Conservation (phyloP, 495 filamentous ascomycete species). For the Talaromyces thailandensis region DNA sequence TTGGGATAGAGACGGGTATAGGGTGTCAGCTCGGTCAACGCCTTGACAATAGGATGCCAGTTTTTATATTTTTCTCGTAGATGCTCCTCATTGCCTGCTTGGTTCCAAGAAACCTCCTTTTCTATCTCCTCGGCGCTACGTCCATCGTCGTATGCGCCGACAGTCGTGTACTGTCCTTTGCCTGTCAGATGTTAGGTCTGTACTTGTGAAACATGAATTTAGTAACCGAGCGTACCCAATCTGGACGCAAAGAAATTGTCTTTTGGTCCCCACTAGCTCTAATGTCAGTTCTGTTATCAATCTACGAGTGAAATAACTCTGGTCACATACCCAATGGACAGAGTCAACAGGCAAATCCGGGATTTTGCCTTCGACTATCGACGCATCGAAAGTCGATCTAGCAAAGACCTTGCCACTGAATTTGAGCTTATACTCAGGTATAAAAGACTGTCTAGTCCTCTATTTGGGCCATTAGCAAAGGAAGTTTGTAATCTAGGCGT, state of each 20-base stretch:
- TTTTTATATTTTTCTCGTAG: constrained; percentile 31
- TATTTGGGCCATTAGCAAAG: neutral
- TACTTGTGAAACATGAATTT: neutral
- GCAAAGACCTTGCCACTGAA: constrained; percentile 38
- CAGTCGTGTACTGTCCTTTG: constrained; percentile 34
- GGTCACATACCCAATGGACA: constrained; percentile 28
- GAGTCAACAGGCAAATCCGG: constrained; percentile 34
- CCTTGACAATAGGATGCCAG: constrained; percentile 35
- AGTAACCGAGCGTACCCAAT: constrained; percentile 21
- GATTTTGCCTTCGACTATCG: constrained; percentile 26
- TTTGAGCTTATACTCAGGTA: constrained; percentile 28
- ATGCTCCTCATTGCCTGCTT: constrained; percentile 26
- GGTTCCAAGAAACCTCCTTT: constrained; percentile 29
- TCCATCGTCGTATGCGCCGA: constrained; percentile 36
- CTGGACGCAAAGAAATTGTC: constrained; percentile 38
- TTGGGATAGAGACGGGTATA: constrained; percentile 36
- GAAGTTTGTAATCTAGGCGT: neutral
- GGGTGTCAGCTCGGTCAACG: constrained; percentile 31
- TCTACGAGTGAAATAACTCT: neutral
- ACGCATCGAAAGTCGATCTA: constrained; percentile 35
- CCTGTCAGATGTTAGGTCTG: constrained; percentile 13
- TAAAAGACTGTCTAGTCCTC: constrained; percentile 25
- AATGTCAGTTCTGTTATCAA: neutral
- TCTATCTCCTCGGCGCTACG: constrained; percentile 24
- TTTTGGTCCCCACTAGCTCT: constrained; percentile 30